Conservation (phyloP, 2,329 filamentous ascomycete species). For the Cladosporium halotolerans region DNA sequence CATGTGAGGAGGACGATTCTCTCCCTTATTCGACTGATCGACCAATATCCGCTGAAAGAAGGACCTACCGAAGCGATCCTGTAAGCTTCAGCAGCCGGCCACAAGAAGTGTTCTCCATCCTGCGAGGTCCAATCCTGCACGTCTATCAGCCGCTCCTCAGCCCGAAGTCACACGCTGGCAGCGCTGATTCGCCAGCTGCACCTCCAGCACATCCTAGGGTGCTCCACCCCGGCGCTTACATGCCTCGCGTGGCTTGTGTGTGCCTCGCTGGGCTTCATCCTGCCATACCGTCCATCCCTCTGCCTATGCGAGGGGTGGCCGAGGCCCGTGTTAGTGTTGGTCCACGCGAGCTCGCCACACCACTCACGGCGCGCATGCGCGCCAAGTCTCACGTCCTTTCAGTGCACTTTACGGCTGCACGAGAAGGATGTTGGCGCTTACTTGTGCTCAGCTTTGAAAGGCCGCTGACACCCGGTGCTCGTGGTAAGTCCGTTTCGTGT, state of each 20-base stretch:
- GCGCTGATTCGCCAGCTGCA: not conserved
- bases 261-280: not conserved
- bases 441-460: not conserved
- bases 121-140: not conserved
- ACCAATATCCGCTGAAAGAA: too few species aligned
- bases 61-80: too few species aligned
- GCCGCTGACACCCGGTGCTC: not conserved
- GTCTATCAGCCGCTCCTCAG: not conserved
- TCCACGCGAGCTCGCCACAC: not conserved
- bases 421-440: not conserved
- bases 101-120: too few species aligned
- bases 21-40: too few species aligned
- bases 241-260: too few species aligned
- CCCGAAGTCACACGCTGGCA: not conserved
- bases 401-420: not conserved
- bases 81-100: too few species aligned
- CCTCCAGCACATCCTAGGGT: not conserved
- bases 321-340: slow-evolving; percentile 1
- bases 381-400: slow-evolving; percentile 3
- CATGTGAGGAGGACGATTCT: too few species aligned
- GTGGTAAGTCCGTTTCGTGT: not conserved
- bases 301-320: not conserved
- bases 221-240: slow-evolving; percentile 2
- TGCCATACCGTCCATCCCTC: not conserved
- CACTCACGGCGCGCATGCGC: not conserved